Percentiles rank a stretch among this genome's conserved stretches.
phyloP scores from a whole-genome alignment of 2,329 filamentous ascomycete species.

The Pseudomassariella vexata region DNA sequence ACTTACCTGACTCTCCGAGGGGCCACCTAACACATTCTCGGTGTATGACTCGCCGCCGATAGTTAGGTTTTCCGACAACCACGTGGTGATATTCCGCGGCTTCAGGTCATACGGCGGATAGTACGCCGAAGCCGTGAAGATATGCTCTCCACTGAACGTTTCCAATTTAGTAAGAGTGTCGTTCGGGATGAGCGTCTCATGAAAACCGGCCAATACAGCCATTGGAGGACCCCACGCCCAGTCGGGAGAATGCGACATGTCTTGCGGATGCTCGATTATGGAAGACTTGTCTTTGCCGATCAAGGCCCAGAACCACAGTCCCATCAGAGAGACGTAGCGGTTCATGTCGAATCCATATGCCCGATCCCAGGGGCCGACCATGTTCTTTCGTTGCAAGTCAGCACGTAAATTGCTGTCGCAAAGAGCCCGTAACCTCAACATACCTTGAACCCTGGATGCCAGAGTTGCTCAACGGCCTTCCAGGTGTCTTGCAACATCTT shows the following conservation, averaged over 20 bases:
- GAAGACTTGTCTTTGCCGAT: conserved; percentile 28
- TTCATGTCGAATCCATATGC: conserved; percentile 51
- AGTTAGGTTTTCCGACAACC: conserved; percentile 38
- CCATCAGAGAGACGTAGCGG: conserved; percentile 41
- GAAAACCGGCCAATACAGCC: conserved; percentile 38
- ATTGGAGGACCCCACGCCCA: conserved; percentile 42
- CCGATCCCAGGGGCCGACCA: conserved; percentile 49
- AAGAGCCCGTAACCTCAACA: too few species aligned
- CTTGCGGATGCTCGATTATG: conserved; percentile 21
- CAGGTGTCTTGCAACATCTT: conserved; percentile 39
- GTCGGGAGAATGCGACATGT: conserved; percentile 43
- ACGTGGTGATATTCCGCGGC: conserved; percentile 43
- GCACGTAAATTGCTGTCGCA: too few species aligned
- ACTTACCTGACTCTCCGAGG: too few species aligned
- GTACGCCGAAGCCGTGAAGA: conserved; percentile 36
- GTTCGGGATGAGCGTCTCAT: conserved; percentile 32
- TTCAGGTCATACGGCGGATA: conserved; percentile 42
- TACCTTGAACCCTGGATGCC: too few species aligned
- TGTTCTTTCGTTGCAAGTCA: conserved; percentile 43
- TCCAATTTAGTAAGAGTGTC: conserved; percentile 26
- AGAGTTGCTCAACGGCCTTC: conserved; percentile 36
- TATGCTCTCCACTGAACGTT: conserved; percentile 37
- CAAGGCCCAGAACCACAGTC: conserved; percentile 42
- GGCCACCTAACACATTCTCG: conserved; percentile 40
- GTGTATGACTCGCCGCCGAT: conserved; percentile 45